A percentile compares a stretch with the other conserved stretches of the same genome.
Conservation (phyloP, 805 yeast species). For the Wickerhamiella spandovensis region DNA sequence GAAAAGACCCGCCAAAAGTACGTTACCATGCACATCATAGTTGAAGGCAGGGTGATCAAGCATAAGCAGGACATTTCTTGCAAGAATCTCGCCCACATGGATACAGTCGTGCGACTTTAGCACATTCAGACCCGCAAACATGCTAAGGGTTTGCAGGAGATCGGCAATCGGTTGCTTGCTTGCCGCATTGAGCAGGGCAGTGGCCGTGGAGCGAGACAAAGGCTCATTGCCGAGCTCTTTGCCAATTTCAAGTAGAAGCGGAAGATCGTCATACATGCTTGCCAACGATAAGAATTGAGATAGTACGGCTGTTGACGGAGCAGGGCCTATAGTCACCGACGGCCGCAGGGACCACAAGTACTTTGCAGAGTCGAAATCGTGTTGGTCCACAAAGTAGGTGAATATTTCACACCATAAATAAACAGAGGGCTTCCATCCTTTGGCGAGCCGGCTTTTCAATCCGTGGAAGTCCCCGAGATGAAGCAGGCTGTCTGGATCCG, state of each 20-base stretch:
- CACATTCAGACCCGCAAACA: background rate
- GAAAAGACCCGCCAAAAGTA: constrained; percentile 9
- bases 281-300: constrained; percentile 3
- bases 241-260: constrained; percentile 1
- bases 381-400: background rate
- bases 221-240: constrained; percentile 3
- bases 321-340: background rate
- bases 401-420: background rate
- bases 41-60: background rate
- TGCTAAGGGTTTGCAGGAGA: background rate
- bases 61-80: background rate
- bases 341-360: background rate
- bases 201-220: constrained; percentile 1
- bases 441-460: background rate
- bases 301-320: background rate
- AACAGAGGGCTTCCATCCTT: background rate
- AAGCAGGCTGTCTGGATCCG: background rate
- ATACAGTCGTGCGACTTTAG: constrained; percentile 5
- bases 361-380: background rate
- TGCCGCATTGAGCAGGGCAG: constrained; percentile 8
- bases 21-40: constrained; percentile 4
- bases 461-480: background rate
- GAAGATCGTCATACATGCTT: constrained; percentile 6
- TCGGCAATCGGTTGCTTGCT: background rate
- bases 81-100: constrained; percentile 10